Percentiles rank a stretch among this genome's conserved stretches.
Evolutionary conservation across 306 rosid species (phyloP).

Genomic region (Astragalus membranaceus): DNA sequence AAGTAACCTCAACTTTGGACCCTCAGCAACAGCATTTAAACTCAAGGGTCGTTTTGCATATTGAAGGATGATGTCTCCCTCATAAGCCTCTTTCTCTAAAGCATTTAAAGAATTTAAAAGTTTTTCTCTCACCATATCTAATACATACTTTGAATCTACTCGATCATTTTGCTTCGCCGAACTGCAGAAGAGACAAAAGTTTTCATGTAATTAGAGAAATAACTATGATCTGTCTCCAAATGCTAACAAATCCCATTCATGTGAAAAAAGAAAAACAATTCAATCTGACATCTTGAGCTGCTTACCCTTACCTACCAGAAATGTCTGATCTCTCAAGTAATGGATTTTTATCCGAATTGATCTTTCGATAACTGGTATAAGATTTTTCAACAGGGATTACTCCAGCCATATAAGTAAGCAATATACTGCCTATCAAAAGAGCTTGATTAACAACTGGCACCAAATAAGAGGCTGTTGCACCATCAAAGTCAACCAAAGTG

Average conservation of each 20-base stretch:
- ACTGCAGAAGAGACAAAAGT: slow-evolving; percentile 42
- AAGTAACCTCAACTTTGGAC: slow-evolving; percentile 78
- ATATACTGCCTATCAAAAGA: slow-evolving; percentile 80
- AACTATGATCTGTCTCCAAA: slow-evolving; percentile 5
- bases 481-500: slow-evolving; percentile 55
- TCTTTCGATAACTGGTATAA: slow-evolving; percentile 35
- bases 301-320: slow-evolving; percentile 99
- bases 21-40: slow-evolving; percentile 79
- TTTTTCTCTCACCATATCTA: slow-evolving; percentile 63
- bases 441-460: slow-evolving; percentile 66
- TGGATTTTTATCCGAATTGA: slow-evolving; percentile 31
- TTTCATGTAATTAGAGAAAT: slow-evolving; percentile 27
- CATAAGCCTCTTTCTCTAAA: slow-evolving; percentile 45
- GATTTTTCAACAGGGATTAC: slow-evolving; percentile 56
- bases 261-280: slow-evolving; percentile 16
- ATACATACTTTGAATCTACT: slow-evolving; percentile 45
- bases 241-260: background rate
- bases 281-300: slow-evolving; percentile 33
- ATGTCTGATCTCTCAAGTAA: slow-evolving; percentile 36
- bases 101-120: slow-evolving; percentile 62
- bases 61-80: slow-evolving; percentile 43
- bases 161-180: slow-evolving; percentile 29
- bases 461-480: slow-evolving; percentile 45
- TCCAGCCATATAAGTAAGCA: slow-evolving; percentile 86
- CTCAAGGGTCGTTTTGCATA: slow-evolving; percentile 53